These are phyloP conservation scores for Nakaseomyces nivariensis DNA, from an alignment of 1,139 yeast species.

Conservation along the genomic window DNA sequence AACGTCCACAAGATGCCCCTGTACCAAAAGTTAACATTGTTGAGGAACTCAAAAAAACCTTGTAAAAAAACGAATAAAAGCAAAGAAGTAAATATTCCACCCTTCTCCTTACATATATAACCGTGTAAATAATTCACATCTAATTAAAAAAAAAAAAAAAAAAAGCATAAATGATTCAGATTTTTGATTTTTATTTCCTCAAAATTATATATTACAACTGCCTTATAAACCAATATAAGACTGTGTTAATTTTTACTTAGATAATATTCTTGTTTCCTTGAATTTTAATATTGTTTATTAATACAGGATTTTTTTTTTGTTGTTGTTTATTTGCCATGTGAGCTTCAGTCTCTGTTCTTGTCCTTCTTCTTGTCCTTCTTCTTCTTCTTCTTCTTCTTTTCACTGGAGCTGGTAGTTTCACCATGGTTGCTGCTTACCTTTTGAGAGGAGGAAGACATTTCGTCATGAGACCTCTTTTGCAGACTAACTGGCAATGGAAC, in stretches of 20 bases:
- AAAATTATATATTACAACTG: not conserved
- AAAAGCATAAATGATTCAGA: not conserved
- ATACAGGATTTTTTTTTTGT: no score
- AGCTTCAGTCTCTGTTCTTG: constrained; percentile 8
- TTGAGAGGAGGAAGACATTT: constrained; percentile 20
- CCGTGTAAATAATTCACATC: not conserved
- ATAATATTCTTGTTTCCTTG: not conserved
- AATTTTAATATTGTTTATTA: not conserved
- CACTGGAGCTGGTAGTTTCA: constrained; percentile 28
- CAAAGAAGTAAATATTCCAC: not conserved
- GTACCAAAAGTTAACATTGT: constrained; percentile 25
- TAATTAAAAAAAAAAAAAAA: not conserved
- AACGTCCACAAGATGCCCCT: constrained; percentile 63
- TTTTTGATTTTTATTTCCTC: no score
- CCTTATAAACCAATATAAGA: not conserved
- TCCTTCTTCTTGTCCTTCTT: constrained; percentile 36
- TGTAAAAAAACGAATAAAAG: not conserved
- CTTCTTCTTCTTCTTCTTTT: constrained; percentile 36
- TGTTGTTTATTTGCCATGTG: no score
- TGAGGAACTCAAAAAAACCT: constrained; percentile 5
- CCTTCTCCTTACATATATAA: not conserved
- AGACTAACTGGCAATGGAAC: constrained; percentile 31
- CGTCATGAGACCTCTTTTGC: constrained; percentile 26
- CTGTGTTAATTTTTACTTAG: not conserved
- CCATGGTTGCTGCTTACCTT: not conserved